Base-by-base conservation (phyloP, 2,329 filamentous ascomycete species). In the Xylaria sp. region DNA sequence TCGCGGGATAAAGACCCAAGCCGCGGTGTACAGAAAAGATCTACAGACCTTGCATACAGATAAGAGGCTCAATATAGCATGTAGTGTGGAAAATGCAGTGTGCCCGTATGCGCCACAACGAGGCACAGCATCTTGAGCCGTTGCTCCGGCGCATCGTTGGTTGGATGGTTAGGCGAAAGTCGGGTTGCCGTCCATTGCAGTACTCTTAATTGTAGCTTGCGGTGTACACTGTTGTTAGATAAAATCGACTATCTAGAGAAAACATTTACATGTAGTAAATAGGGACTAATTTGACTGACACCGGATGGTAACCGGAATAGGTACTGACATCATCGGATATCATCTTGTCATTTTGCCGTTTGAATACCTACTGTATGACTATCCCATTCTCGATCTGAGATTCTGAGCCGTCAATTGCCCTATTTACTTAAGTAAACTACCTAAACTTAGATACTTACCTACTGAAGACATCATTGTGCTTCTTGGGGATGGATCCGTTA, bases 1-100 rank as follows among this genome's bases (percentile, higher is more conserved):
- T 47, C 60, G 53, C 70, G 70, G 71, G 53, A 63, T n/a, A n/a
- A n/a, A n/a, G n/a, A n/a, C n/a, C n/a, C 40, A 65, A 42, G 25
- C 51, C 12, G 48, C 48, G 59, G 60, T n/a, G 40, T 35, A 35
- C 48, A 12, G 60, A 10, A 23, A 48, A 21, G 63, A 65, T 60
- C 63, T 35, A 60, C 44, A 37, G 21, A 32, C 50, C 25, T 32
- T 44, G 54, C 47, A 65, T 44, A 60, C 47, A 65, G 35, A 13
- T 37, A 48, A 54, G 48, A 27, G 44, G 40, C 55, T 35, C 48
- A 21, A 35, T 53, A 54, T 44, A 35, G 2, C n/a, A n/a, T 32
- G 29, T 9, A 58, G 53, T 23, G 61, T 64, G 23, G 21, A 25
- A 51, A 59, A 60, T 60, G 58, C 40, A 35, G 58, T n/a, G 13